Evolutionary conservation across 2,329 filamentous ascomycete species (phyloP).

Genomic region (Penicillium nordicum): DNA sequence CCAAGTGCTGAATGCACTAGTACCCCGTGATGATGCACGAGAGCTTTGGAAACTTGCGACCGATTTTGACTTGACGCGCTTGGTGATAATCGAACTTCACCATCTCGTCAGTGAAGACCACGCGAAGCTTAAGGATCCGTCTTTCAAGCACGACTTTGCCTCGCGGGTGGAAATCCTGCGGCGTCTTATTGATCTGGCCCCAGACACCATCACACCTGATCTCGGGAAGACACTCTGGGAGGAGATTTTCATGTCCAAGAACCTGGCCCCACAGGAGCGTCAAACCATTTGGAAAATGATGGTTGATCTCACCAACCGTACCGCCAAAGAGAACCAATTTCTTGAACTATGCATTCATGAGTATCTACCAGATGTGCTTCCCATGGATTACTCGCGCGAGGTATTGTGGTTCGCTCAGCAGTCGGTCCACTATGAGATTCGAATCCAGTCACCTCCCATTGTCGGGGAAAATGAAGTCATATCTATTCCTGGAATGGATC

Average conservation of each 20-base stretch:
- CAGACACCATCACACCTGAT: slow-evolving; percentile 59
- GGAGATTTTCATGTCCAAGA: slow-evolving; percentile 63
- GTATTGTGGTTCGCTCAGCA: slow-evolving; percentile 45
- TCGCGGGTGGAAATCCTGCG: slow-evolving; percentile 58
- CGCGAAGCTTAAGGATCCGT: slow-evolving; percentile 39
- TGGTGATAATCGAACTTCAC: slow-evolving; percentile 65
- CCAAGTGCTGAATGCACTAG: slow-evolving; percentile 55
- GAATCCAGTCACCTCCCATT: slow-evolving; percentile 54
- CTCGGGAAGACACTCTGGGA: slow-evolving; percentile 68
- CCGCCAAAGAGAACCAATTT: slow-evolving; percentile 36
- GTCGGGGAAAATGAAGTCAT: slow-evolving; percentile 40
- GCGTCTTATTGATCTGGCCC: slow-evolving; percentile 59
- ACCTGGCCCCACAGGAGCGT: slow-evolving; percentile 59
- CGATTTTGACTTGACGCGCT: slow-evolving; percentile 59
- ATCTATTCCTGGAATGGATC: slow-evolving; percentile 56
- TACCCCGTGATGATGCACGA: slow-evolving; percentile 40
- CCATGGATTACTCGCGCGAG: slow-evolving; percentile 38
- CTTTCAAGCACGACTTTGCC: slow-evolving; percentile 46
- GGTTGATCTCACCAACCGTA: slow-evolving; percentile 39
- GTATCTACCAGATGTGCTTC: slow-evolving; percentile 40
- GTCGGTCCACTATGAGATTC: slow-evolving; percentile 48
- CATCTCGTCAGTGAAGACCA: slow-evolving; percentile 49
- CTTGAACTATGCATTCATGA: slow-evolving; percentile 44
- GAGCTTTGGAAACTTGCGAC: slow-evolving; percentile 58
- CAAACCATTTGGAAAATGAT: slow-evolving; percentile 68